Evolutionary conservation across 306 rosid species (phyloP).

Genomic region (Quercus glauca): DNA sequence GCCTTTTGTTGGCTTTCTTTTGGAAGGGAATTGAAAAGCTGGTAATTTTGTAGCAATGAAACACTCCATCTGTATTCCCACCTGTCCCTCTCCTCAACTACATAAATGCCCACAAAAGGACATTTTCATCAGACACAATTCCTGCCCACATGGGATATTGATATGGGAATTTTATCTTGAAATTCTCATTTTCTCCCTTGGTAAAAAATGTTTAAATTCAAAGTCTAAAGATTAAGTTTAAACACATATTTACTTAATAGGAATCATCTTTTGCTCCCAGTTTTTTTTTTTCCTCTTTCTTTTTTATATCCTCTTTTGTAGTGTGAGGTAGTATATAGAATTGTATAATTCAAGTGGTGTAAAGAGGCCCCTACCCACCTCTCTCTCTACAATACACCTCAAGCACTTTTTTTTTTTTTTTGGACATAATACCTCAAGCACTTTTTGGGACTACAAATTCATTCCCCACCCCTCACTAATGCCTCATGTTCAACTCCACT

Average conservation of each 20-base stretch:
- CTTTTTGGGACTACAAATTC: conserved; percentile 84
- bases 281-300: background rate
- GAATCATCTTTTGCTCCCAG: background rate
- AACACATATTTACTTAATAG: background rate
- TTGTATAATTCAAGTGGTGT: conserved; percentile 56
- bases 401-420: too few relatives aligned
- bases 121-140: conserved; percentile 24
- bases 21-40: conserved; percentile 46
- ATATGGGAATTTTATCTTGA: background rate
- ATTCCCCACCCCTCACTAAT: conserved; percentile 38
- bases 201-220: background rate
- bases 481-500: conserved; percentile 30
- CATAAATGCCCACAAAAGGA: conserved; percentile 13
- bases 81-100: conserved; percentile 25
- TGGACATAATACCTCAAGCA: background rate
- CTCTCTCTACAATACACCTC: conserved; percentile 17
- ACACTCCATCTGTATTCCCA: conserved; percentile 20
- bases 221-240: background rate
- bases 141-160: conserved; percentile 17
- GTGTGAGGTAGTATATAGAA: conserved; percentile 36
- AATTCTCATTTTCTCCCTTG: conserved; percentile 2
- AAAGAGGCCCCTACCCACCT: conserved; percentile 24
- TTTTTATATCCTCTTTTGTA: background rate
- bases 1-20: conserved; percentile 43
- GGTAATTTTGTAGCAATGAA: conserved; percentile 41